Evolutionary conservation across 192 early-diverging fungal genomes (phyloP).

Genomic region (Backusella luteola): DNA sequence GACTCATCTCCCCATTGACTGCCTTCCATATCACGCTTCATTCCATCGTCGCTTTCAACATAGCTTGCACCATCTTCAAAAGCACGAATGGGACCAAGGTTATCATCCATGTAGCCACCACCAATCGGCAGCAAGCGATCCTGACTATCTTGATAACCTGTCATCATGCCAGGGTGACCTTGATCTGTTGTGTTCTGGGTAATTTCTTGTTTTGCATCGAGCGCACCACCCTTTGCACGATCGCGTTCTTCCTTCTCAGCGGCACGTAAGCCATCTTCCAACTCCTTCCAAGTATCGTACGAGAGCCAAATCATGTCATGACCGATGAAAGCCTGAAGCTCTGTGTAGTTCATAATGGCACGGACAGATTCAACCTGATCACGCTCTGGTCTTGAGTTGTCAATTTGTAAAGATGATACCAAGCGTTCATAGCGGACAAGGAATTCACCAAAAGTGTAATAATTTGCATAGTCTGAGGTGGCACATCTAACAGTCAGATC

Average conservation of each 20-base stretch:
- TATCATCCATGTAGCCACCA: neutral
- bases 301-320: slow-evolving; percentile 60
- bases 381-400: slow-evolving; percentile 27
- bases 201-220: slow-evolving; percentile 2
- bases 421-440: slow-evolving; percentile 59
- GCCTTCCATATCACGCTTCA: slow-evolving; percentile 37
- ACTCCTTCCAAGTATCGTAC: slow-evolving; percentile 62
- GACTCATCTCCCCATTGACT: slow-evolving; percentile 46
- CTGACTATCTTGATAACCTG: slow-evolving; percentile 16
- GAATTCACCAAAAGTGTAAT: slow-evolving; percentile 72
- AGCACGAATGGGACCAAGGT: neutral
- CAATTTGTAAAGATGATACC: slow-evolving; percentile 28
- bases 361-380: slow-evolving; percentile 43
- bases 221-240: slow-evolving; percentile 31
- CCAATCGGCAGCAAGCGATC: slow-evolving; percentile 11
- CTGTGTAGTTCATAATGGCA: slow-evolving; percentile 47
- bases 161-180: neutral
- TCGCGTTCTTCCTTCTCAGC: slow-evolving; percentile 63
- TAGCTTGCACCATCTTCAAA: slow-evolving; percentile 39
- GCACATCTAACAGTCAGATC: slow-evolving; percentile 62
- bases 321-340: slow-evolving; percentile 51
- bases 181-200: neutral
- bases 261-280: slow-evolving; percentile 61
- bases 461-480: slow-evolving; percentile 71
- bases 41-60: slow-evolving; percentile 43